A percentile compares a stretch with the other conserved stretches of the same genome.
phyloP scores from a whole-genome alignment of 2,329 filamentous ascomycete genomes.

The Penicillium sp. region DNA sequence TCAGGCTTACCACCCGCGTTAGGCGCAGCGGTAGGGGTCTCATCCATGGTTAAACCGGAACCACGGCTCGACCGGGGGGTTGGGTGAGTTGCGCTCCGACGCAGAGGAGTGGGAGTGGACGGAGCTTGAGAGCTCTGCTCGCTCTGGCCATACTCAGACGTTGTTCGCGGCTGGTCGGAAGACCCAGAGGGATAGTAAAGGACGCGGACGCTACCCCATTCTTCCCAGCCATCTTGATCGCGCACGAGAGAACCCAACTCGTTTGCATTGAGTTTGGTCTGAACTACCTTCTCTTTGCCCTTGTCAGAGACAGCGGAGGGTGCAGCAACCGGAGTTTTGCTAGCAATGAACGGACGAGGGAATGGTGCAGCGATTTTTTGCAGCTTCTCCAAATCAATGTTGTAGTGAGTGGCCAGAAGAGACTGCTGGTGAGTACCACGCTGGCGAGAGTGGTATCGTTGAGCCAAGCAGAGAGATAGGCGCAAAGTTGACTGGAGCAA shows the following conservation, averaged over 20 bases:
- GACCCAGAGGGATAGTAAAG: slow-evolving; percentile 65
- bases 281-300: slow-evolving; percentile 68
- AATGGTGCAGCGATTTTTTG: slow-evolving; percentile 82
- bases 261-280: slow-evolving; percentile 67
- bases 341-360: slow-evolving; percentile 62
- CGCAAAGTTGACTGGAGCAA: slow-evolving; percentile 76
- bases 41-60: slow-evolving; percentile 42
- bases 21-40: slow-evolving; percentile 52
- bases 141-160: slow-evolving; percentile 29
- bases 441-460: slow-evolving; percentile 88
- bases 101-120: slow-evolving; percentile 71
- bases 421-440: slow-evolving; percentile 70
- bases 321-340: slow-evolving; percentile 52
- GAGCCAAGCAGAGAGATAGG: slow-evolving; percentile 80
- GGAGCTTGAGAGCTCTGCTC: slow-evolving; percentile 52
- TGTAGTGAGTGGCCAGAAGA: slow-evolving; percentile 79
- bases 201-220: slow-evolving; percentile 77
- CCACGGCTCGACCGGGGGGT: slow-evolving; percentile 53
- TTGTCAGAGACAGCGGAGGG: slow-evolving; percentile 61
- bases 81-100: slow-evolving; percentile 63
- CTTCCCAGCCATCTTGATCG: slow-evolving; percentile 60
- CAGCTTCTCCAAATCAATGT: slow-evolving; percentile 70
- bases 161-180: slow-evolving; percentile 33
- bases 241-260: slow-evolving; percentile 76
- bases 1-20: slow-evolving; percentile 40